Conservation (phyloP, 768 basidiomycete genomes). For the Russula earlei region DNA sequence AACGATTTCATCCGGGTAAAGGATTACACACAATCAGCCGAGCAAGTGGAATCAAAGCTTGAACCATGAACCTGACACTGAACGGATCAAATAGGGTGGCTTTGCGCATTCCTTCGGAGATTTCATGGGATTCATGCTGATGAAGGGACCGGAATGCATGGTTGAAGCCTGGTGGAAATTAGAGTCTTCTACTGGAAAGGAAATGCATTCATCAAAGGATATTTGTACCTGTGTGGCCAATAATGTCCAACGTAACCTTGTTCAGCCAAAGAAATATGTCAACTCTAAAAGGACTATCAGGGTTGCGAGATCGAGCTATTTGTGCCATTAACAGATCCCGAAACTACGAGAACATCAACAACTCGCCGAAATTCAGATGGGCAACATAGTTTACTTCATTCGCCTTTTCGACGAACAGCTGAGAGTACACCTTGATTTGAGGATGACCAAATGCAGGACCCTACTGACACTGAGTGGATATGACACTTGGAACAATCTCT, state of each 20-base stretch:
- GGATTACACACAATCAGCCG: conserved; percentile 9
- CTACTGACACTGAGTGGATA: conserved; percentile 7
- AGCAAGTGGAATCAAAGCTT: conserved; percentile 3
- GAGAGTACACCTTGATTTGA: conserved; percentile 6
- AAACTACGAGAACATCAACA: neutral
- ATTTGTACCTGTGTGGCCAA: conserved; percentile 8
- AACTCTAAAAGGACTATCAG: conserved; percentile 4
- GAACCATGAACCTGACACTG: neutral
- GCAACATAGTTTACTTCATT: conserved; percentile 9
- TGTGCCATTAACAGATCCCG: conserved; percentile 1
- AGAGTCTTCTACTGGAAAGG: neutral
- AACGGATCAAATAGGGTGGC: conserved; percentile 7
- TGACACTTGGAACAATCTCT: neutral
- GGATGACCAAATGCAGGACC: conserved; percentile 14
- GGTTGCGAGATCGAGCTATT: neutral
- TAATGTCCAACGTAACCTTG: conserved; percentile 13
- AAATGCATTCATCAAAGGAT: neutral
- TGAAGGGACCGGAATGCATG: conserved; percentile 10
- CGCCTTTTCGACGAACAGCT: conserved; percentile 14
- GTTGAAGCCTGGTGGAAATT: conserved; percentile 6
- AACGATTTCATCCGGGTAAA: neutral
- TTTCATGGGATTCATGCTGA: neutral
- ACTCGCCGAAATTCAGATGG: neutral
- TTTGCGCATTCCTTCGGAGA: conserved; percentile 10
- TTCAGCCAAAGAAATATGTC: conserved; percentile 10